Evolutionary conservation across 805 yeast species (phyloP).

Genomic region (Myxozyma nipponensis): DNA sequence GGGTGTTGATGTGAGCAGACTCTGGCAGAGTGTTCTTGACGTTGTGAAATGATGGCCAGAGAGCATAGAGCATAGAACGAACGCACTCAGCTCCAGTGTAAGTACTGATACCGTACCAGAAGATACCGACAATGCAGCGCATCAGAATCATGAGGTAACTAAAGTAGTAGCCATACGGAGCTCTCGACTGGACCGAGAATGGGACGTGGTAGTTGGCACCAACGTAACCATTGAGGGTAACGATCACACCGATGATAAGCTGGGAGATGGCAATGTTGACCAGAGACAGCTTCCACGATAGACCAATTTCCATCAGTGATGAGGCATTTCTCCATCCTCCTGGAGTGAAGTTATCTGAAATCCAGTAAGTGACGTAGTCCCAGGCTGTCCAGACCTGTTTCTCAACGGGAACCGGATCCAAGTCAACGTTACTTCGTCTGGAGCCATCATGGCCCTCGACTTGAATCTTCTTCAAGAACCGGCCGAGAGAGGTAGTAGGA

Average conservation of each 20-base stretch:
- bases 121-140: slow-evolving; percentile 45
- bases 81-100: slow-evolving; percentile 48
- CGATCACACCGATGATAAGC: slow-evolving; percentile 40
- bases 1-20: slow-evolving; percentile 36
- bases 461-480: neutral
- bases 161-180: slow-evolving; percentile 48
- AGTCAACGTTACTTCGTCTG: slow-evolving; percentile 15
- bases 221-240: slow-evolving; percentile 45
- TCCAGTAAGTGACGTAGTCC: slow-evolving; percentile 33
- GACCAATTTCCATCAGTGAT: slow-evolving; percentile 44
- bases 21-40: slow-evolving; percentile 43
- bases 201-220: slow-evolving; percentile 52
- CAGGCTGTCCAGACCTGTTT: slow-evolving; percentile 22
- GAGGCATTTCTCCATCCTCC: slow-evolving; percentile 45
- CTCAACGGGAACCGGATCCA: slow-evolving; percentile 26
- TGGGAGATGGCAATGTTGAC: slow-evolving; percentile 44
- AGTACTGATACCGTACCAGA: slow-evolving; percentile 48
- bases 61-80: slow-evolving; percentile 39
- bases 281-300: slow-evolving; percentile 45
- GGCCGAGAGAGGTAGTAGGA: neutral
- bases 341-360: slow-evolving; percentile 32
- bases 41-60: slow-evolving; percentile 40
- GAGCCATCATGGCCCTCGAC: slow-evolving; percentile 8
- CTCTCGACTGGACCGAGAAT: slow-evolving; percentile 45
- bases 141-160: slow-evolving; percentile 44